Evolutionary conservation across 768 basidiomycete genomes (phyloP).

Genomic region (Podaxis rugospora): DNA sequence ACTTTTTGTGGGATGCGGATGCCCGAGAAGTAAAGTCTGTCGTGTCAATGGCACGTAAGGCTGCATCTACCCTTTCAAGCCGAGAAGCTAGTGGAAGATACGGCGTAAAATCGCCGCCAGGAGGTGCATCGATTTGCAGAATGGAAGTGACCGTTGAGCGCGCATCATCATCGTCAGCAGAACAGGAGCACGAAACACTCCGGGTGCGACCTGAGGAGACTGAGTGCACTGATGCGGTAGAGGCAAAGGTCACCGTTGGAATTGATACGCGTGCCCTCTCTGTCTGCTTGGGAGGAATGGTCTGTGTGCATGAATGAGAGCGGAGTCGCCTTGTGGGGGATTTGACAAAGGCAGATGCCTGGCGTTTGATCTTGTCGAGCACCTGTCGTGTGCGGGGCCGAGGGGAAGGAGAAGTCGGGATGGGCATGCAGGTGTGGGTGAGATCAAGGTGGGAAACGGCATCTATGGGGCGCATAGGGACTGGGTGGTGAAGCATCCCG

Average conservation of each 20-base stretch:
- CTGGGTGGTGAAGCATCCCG: not conserved
- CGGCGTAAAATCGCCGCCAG: constrained; percentile 4
- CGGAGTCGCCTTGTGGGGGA: not conserved
- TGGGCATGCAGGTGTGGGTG: not conserved
- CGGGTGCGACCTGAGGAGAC: not conserved
- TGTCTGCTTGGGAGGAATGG: not conserved
- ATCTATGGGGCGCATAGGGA: constrained; percentile 4
- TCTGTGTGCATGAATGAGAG: constrained; percentile 4
- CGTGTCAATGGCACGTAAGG: not conserved
- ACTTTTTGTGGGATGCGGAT: not conserved
- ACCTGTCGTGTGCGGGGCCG: constrained; percentile 7
- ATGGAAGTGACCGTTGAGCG: not conserved
- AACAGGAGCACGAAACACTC: not conserved
- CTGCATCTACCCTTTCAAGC: not conserved
- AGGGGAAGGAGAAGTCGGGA: not conserved
- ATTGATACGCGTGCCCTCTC: not conserved
- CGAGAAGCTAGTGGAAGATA: constrained; percentile 3
- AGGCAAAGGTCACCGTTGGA: constrained; percentile 8
- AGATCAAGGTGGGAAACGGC: constrained; percentile 2
- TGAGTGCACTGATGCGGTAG: not conserved
- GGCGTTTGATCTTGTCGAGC: constrained; percentile 11
- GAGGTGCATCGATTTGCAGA: not conserved
- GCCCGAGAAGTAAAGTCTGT: not conserved
- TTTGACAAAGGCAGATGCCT: constrained; percentile 13
- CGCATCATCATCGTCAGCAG: not conserved